Evolutionary conservation across 2,329 filamentous ascomycete genomes (phyloP).

Genomic region (Raffaelea ambrosiae): DNA sequence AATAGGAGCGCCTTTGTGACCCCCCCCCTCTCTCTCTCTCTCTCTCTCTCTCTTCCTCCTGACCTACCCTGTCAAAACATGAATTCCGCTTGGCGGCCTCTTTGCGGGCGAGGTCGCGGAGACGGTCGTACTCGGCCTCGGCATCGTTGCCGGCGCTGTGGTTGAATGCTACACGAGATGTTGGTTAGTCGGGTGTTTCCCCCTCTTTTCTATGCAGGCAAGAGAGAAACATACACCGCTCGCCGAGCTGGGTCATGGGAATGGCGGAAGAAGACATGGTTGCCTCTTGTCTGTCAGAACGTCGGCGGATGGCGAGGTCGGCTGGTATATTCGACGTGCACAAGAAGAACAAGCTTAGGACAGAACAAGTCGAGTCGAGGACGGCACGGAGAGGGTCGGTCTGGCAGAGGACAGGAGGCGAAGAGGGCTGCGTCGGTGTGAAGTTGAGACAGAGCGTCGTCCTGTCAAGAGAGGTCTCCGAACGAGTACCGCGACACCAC

Average conservation of each 20-base stretch:
- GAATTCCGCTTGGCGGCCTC: constrained; percentile 71
- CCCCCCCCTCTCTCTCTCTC: no score
- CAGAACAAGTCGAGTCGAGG: no score
- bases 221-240: constrained; percentile 28
- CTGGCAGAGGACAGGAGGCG: no score
- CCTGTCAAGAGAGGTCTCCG: no score
- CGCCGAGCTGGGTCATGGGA: constrained; percentile 35
- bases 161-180: constrained; percentile 57
- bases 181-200: background rate
- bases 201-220: no score
- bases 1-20: no score
- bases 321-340: background rate
- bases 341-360: background rate
- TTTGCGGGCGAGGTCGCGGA: constrained; percentile 72
- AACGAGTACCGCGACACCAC: no score
- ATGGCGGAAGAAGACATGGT: constrained; percentile 16
- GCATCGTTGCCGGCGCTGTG: constrained; percentile 56
- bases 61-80: constrained; percentile 63
- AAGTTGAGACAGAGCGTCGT: no score
- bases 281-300: no score
- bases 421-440: no score
- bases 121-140: constrained; percentile 85
- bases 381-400: no score
- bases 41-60: no score
- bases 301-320: background rate